Percentiles rank a stretch among this genome's conserved stretches.
Evolutionary conservation across 2,329 filamentous ascomycete species (phyloP).

Genomic region (Trichophyton verrucosum): DNA sequence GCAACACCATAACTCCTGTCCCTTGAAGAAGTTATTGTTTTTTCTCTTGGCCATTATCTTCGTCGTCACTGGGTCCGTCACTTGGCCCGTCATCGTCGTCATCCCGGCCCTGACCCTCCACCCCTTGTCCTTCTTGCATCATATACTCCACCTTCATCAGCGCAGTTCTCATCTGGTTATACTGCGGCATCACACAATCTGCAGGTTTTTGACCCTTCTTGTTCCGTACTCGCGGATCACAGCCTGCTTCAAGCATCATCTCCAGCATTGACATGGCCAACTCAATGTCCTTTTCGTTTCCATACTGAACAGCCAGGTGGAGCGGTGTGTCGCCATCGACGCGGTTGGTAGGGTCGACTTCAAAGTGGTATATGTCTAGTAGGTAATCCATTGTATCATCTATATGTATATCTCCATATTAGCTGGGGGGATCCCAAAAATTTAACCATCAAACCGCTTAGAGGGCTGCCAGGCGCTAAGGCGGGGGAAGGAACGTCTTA

Average conservation of each 20-base stretch:
- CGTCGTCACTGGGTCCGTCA: constrained; percentile 24
- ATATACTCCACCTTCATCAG: constrained; percentile 38
- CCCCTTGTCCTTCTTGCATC: constrained; percentile 28
- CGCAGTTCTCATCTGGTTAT: constrained; percentile 29
- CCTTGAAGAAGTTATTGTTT: neutral
- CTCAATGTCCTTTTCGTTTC: constrained; percentile 35
- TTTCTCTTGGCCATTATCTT: constrained; percentile 19
- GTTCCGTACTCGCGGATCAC: constrained; percentile 37
- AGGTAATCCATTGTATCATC: constrained; percentile 37
- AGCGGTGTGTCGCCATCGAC: constrained; percentile 36
- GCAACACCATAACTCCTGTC: constrained; percentile 4
- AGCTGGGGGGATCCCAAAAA: neutral
- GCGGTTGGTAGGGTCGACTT: constrained; percentile 37
- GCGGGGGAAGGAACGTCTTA: constrained; percentile 35
- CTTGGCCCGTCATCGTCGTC: constrained; percentile 23
- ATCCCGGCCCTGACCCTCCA: constrained; percentile 21
- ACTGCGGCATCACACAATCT: constrained; percentile 33
- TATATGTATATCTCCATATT: constrained; percentile 13
- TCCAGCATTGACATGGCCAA: constrained; percentile 35
- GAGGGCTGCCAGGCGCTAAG: neutral
- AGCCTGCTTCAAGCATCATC: constrained; percentile 39
- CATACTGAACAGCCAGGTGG: constrained; percentile 34
- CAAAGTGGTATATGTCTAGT: constrained; percentile 37
- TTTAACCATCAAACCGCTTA: neutral
- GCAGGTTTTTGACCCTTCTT: constrained; percentile 36